A percentile compares a stretch with the other conserved stretches of the same genome.
Conservation (phyloP, 1,284 basidiomycete genomes). For the Moesziomyces aphidis region DNA sequence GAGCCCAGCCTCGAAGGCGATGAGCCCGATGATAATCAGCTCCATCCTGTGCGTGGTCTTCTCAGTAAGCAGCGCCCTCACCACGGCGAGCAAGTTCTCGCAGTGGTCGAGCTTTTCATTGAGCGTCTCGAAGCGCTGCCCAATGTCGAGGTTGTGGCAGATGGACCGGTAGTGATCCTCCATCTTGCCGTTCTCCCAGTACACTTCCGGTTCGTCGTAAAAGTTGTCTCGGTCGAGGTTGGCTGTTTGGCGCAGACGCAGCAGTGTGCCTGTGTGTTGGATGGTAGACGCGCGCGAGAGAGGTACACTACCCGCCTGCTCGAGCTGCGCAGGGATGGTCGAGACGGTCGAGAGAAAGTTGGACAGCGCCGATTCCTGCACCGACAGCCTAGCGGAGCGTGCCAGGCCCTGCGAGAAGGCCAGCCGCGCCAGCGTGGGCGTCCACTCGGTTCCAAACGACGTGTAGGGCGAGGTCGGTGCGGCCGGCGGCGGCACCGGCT, state of each 20-base stretch:
- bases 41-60: conserved; percentile 64
- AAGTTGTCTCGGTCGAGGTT: conserved; percentile 65
- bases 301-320: conserved; percentile 57
- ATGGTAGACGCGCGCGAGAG: conserved; percentile 61
- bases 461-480: conserved; percentile 8
- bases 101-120: conserved; percentile 66
- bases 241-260: conserved; percentile 57
- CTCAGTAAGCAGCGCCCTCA: conserved; percentile 65
- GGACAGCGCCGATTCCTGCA: conserved; percentile 58
- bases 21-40: conserved; percentile 62
- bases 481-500: background rate
- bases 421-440: conserved; percentile 55
- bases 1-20: conserved; percentile 59
- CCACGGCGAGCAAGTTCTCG: conserved; percentile 61
- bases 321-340: conserved; percentile 54
- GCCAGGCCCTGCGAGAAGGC: conserved; percentile 65
- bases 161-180: conserved; percentile 64
- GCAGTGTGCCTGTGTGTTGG: conserved; percentile 63
- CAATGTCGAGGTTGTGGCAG: conserved; percentile 61
- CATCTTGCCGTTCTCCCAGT: conserved; percentile 64
- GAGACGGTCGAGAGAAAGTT: conserved; percentile 52
- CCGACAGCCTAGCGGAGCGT: conserved; percentile 63
- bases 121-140: conserved; percentile 57
- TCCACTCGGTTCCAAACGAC: conserved; percentile 51
- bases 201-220: conserved; percentile 65